Evolutionary conservation across 108 stramenopile species (phyloP).

Genomic region (Aurantiochytrium sp.): DNA sequence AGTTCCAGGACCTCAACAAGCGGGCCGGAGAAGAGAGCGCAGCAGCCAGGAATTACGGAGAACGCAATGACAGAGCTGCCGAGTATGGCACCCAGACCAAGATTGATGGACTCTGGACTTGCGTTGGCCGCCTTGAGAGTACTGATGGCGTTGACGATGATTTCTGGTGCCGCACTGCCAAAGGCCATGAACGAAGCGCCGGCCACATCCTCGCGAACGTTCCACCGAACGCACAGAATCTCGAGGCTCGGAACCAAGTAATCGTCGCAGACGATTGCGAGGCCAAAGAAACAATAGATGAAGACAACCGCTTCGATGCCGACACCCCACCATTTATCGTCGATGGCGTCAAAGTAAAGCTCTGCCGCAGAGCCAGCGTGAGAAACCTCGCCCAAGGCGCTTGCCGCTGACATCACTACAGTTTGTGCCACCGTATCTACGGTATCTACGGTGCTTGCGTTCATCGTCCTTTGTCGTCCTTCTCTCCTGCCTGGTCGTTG

Average conservation of each 20-base stretch:
- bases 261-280: conserved; percentile 27
- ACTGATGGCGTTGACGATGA: background rate
- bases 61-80: background rate
- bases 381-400: too few species aligned
- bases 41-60: background rate
- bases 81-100: background rate
- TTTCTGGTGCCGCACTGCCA: background rate
- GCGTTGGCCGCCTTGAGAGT: background rate
- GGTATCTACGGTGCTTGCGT: too few species aligned
- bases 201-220: background rate
- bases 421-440: too few species aligned
- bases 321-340: background rate
- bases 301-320: background rate
- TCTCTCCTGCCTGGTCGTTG: too few species aligned
- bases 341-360: too few species aligned
- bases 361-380: too few species aligned
- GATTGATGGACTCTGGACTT: background rate
- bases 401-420: too few species aligned
- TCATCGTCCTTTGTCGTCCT: too few species aligned
- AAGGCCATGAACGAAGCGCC: background rate
- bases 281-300: background rate
- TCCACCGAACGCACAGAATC: background rate
- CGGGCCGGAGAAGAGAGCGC: background rate
- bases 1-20: background rate
- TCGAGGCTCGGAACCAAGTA: conserved; percentile 15